Conservation (phyloP, 2,329 filamentous ascomycete species). For the Neoscytalidium dimidiatum region DNA sequence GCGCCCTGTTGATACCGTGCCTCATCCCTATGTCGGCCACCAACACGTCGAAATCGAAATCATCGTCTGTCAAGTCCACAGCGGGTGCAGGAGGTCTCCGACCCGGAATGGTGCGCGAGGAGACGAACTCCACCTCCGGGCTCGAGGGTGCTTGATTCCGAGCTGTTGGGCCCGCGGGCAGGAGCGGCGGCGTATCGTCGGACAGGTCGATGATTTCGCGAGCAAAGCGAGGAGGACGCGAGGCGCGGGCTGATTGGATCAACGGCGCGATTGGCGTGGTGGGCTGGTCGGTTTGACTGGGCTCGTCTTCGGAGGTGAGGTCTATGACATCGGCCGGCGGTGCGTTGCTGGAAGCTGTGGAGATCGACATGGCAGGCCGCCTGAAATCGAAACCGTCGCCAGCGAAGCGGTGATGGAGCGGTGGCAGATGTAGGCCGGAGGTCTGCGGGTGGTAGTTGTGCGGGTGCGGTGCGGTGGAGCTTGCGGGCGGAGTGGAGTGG, state of each 20-base stretch:
- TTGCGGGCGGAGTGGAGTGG: constrained; percentile 18
- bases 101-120: constrained; percentile 25
- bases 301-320: constrained; percentile 37
- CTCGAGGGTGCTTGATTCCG: constrained; percentile 29
- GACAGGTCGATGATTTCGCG: constrained; percentile 47
- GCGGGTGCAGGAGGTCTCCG: neutral
- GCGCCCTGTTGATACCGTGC: constrained; percentile 4
- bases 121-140: constrained; percentile 55
- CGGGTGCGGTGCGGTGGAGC: constrained; percentile 6
- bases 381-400: constrained; percentile 60
- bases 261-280: constrained; percentile 20
- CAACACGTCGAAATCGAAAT: neutral
- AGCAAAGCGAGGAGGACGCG: constrained; percentile 43
- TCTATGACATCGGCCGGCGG: constrained; percentile 33
- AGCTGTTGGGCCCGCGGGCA: constrained; percentile 23
- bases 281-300: constrained; percentile 27
- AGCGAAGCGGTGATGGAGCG: constrained; percentile 31
- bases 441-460: constrained; percentile 21
- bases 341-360: constrained; percentile 4
- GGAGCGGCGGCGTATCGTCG: constrained; percentile 36
- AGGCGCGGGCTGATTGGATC: constrained; percentile 30
- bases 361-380: constrained; percentile 46
- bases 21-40: neutral
- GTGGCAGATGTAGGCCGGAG: constrained; percentile 29
- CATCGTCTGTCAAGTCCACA: constrained; percentile 20